Percentiles rank a stretch among this genome's conserved stretches.
Conservation (phyloP, 148 eudicot genomes). For the Rhododendron kiyosumense region DNA sequence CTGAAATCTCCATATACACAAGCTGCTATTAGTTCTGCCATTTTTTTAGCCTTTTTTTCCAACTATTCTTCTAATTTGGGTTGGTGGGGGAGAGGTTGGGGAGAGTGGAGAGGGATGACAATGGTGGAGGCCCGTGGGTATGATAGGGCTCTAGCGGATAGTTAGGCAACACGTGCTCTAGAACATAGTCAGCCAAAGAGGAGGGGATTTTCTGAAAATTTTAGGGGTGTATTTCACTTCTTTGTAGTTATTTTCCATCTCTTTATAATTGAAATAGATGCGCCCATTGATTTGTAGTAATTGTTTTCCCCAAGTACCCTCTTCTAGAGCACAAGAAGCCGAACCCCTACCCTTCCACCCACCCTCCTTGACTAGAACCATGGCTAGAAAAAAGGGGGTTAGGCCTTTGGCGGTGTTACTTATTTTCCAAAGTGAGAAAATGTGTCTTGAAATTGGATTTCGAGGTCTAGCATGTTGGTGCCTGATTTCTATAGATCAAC, state of each 20-base stretch:
- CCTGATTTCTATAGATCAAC: not conserved
- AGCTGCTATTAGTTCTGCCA: not conserved
- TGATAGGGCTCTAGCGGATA: not conserved
- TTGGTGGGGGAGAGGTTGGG: not conserved
- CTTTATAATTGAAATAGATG: not conserved
- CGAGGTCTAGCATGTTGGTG: not conserved
- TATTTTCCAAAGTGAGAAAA: not conserved
- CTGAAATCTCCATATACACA: not conserved
- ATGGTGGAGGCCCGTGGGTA: not conserved
- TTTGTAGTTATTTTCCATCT: not conserved
- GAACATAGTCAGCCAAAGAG: not conserved
- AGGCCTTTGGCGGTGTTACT: not conserved
- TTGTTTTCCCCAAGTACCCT: not conserved
- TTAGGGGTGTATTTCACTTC: not conserved
- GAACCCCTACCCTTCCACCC: not conserved
- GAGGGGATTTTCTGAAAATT: not conserved
- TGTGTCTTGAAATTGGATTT: not conserved
- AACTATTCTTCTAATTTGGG: not conserved
- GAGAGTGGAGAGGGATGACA: not conserved
- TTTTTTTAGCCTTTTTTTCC: not conserved
- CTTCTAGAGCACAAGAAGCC: not conserved
- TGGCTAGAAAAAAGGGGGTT: not conserved
- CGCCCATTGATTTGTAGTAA: not conserved
- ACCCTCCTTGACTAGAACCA: not conserved
- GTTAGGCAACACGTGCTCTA: not conserved